phyloP scores from a whole-genome alignment of 345 rosid species.

The Sisymbrium altissimum region DNA sequence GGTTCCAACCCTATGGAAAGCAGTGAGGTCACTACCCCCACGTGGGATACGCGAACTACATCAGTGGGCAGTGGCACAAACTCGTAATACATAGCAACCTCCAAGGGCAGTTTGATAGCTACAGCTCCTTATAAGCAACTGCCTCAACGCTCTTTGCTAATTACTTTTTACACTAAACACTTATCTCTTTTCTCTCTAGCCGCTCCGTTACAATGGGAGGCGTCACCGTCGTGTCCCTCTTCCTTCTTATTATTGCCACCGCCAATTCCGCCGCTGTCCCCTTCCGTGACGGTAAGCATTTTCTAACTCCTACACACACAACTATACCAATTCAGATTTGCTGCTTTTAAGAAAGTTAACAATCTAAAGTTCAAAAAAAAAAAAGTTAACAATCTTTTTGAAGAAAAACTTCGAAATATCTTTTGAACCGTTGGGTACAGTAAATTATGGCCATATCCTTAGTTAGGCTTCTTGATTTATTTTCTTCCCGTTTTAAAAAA shows the following conservation, averaged over 20 bases:
- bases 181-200: background rate
- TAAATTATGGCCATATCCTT: background rate
- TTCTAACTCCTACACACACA: background rate
- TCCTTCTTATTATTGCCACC: conserved; percentile 30
- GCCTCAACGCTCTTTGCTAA: conserved; percentile 9
- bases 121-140: conserved; percentile 18
- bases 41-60: conserved; percentile 19
- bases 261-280: conserved; percentile 11
- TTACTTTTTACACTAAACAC: background rate
- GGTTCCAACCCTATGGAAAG: conserved; percentile 22
- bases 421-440: background rate
- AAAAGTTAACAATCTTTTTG: background rate
- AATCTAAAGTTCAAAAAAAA: too few species aligned
- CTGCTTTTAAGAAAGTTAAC: background rate
- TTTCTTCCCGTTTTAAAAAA: background rate
- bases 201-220: conserved; percentile 24
- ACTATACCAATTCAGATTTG: background rate
- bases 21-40: conserved; percentile 28
- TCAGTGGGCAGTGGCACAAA: conserved; percentile 15
- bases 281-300: conserved; percentile 30
- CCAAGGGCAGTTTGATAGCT: background rate
- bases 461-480: background rate
- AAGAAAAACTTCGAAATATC: background rate
- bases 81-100: conserved; percentile 14
- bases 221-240: conserved; percentile 18